Evolutionary conservation across 108 stramenopile genomes (phyloP).

Genomic region (Fragilaria radians): DNA sequence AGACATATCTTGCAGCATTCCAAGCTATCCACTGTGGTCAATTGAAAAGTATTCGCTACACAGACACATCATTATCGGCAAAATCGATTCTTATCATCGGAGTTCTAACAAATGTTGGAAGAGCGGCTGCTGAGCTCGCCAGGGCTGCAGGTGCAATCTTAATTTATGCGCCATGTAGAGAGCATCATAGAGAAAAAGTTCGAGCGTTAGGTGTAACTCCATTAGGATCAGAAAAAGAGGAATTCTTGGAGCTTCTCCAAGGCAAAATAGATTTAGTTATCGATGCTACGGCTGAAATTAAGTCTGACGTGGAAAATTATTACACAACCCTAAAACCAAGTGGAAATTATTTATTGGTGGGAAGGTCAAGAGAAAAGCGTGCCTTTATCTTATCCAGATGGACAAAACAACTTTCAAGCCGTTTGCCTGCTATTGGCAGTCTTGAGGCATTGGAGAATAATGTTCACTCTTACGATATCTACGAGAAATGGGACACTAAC

Average conservation of each 20-base stretch:
- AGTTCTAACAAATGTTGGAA: slow-evolving; percentile 50
- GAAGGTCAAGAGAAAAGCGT: slow-evolving; percentile 5
- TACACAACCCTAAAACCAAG: slow-evolving; percentile 23
- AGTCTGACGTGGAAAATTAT: slow-evolving; percentile 24
- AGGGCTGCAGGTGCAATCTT: slow-evolving; percentile 47
- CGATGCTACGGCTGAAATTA: slow-evolving; percentile 23
- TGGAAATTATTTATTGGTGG: slow-evolving; percentile 30
- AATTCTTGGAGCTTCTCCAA: slow-evolving; percentile 23
- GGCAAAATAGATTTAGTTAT: slow-evolving; percentile 29
- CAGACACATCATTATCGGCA: slow-evolving; percentile 29
- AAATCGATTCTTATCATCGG: slow-evolving; percentile 62
- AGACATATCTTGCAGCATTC: slow-evolving; percentile 72
- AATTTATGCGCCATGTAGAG: slow-evolving; percentile 39
- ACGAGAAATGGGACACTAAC: slow-evolving; percentile 45
- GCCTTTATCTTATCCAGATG: background rate
- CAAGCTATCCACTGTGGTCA: slow-evolving; percentile 55
- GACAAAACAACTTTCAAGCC: background rate
- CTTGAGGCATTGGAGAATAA: slow-evolving; percentile 1
- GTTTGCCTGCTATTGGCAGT: background rate
- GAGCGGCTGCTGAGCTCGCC: slow-evolving; percentile 53
- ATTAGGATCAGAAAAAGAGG: slow-evolving; percentile 14
- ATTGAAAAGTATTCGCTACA: slow-evolving; percentile 27
- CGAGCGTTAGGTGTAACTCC: slow-evolving; percentile 33
- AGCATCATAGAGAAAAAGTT: slow-evolving; percentile 31
- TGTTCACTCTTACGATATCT: slow-evolving; percentile 34